Evolutionary conservation across 768 basidiomycete species (phyloP).

Genomic region (Tylopilus plumbeoviolaceoides): DNA sequence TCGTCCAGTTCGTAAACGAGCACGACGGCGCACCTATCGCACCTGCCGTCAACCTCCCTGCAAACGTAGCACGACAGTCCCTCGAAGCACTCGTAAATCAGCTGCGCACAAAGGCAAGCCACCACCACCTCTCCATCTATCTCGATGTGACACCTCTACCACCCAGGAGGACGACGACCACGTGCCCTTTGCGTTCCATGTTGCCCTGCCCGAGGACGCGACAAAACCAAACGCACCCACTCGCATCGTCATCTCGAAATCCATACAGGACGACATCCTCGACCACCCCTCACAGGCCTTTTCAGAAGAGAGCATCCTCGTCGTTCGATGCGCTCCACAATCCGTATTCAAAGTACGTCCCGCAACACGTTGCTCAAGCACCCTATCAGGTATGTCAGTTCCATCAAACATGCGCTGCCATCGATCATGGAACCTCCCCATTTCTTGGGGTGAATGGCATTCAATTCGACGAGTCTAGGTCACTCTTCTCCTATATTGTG

Average conservation of each 20-base stretch:
- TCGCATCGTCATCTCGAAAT: slow-evolving; percentile 78
- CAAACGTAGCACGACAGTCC: slow-evolving; percentile 78
- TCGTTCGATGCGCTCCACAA: slow-evolving; percentile 90
- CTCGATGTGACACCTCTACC: slow-evolving; percentile 5
- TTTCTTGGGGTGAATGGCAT: slow-evolving; percentile 1
- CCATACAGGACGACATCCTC: slow-evolving; percentile 79
- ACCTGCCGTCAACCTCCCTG: slow-evolving; percentile 85
- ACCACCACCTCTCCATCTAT: slow-evolving; percentile 11
- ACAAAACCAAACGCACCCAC: slow-evolving; percentile 54
- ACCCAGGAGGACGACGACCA: slow-evolving; percentile 67
- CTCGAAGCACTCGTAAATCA: slow-evolving; percentile 89
- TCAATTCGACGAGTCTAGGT: slow-evolving; percentile 41
- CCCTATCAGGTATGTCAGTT: slow-evolving; percentile 63
- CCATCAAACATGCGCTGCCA: background rate
- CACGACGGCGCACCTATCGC: slow-evolving; percentile 79
- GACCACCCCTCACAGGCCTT: slow-evolving; percentile 66
- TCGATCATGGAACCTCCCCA: slow-evolving; percentile 1
- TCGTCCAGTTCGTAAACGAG: slow-evolving; percentile 91
- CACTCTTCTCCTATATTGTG: slow-evolving; percentile 93
- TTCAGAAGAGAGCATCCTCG: slow-evolving; percentile 82
- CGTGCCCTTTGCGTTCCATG: slow-evolving; percentile 88
- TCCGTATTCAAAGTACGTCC: slow-evolving; percentile 93
- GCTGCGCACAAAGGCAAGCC: slow-evolving; percentile 64
- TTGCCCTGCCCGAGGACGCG: slow-evolving; percentile 60
- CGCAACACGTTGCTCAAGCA: slow-evolving; percentile 91